phyloP scores from a whole-genome alignment of 139 green algal species.

The Axilococcus clingmanii region DNA sequence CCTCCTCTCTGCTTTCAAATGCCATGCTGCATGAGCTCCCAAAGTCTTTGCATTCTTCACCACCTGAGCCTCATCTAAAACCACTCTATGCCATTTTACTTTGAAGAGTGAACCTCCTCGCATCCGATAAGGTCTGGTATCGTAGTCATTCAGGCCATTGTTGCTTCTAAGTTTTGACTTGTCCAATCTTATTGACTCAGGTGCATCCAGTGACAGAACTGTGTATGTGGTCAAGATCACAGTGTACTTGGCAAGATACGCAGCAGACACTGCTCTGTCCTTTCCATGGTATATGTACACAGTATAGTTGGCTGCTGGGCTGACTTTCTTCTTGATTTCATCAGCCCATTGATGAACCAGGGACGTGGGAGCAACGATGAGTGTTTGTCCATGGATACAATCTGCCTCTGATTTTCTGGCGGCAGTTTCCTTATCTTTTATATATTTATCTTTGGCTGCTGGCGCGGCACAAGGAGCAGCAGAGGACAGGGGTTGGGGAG shows the following conservation, averaged over 20 bases:
- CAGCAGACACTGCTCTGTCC: constrained; percentile 24
- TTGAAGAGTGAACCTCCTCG: constrained; percentile 35
- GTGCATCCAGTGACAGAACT: constrained; percentile 50
- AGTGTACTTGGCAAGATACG: constrained; percentile 38
- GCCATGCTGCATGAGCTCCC: constrained; percentile 52
- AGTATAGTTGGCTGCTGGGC: constrained; percentile 18
- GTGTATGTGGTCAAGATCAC: constrained; percentile 89
- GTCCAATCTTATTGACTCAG: constrained; percentile 6
- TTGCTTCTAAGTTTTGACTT: constrained; percentile 3
- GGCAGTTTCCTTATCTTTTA: not conserved
- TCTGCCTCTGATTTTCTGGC: constrained; percentile 1
- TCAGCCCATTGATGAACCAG: constrained; percentile 78
- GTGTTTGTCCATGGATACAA: too few relatives aligned
- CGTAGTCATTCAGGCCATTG: not conserved
- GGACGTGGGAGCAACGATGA: constrained; percentile 24
- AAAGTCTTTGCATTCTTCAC: constrained; percentile 85
- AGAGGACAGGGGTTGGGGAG: not conserved
- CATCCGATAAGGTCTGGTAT: constrained; percentile 7
- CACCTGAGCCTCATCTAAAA: constrained; percentile 89
- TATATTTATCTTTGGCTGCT: constrained; percentile 7
- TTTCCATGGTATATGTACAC: constrained; percentile 74
- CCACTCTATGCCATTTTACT: constrained; percentile 61
- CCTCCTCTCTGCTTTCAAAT: constrained; percentile 27
- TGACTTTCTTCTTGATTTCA: constrained; percentile 44
- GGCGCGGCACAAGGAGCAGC: not conserved